Evolutionary conservation across 1,139 yeast genomes (phyloP).

Genomic region (Pneumocystis jirovecii): DNA sequence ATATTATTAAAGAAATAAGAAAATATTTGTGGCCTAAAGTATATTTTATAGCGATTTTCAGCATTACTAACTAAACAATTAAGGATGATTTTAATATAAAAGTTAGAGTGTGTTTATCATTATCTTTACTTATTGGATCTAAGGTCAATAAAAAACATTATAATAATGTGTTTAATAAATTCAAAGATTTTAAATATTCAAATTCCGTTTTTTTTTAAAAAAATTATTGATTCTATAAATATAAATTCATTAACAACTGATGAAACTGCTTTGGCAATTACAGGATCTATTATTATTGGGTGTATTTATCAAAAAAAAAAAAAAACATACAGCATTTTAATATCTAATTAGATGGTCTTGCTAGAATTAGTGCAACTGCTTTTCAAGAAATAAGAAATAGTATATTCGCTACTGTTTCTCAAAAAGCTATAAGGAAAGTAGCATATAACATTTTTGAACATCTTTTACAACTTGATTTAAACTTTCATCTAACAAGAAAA

Average conservation of each 20-base stretch:
- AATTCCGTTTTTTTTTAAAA: slow-evolving; percentile 87
- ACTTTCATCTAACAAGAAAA: slow-evolving; percentile 79
- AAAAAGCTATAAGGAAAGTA: slow-evolving; percentile 79
- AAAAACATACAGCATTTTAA: slow-evolving; percentile 18
- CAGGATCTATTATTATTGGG: slow-evolving; percentile 65
- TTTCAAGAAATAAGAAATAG: slow-evolving; percentile 94
- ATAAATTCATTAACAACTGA: slow-evolving; percentile 62
- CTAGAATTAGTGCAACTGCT: slow-evolving; percentile 83
- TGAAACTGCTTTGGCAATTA: slow-evolving; percentile 42
- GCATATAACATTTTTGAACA: slow-evolving; percentile 80
- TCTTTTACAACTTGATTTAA: slow-evolving; percentile 66
- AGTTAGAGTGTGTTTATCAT: slow-evolving; percentile 59
- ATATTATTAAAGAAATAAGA: slow-evolving; percentile 8
- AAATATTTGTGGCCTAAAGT: slow-evolving; percentile 73
- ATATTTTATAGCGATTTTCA: background rate
- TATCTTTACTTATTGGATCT: slow-evolving; percentile 57
- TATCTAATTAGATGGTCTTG: slow-evolving; percentile 45
- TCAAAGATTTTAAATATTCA: slow-evolving; percentile 58
- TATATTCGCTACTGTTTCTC: slow-evolving; percentile 88
- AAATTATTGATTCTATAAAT: slow-evolving; percentile 83
- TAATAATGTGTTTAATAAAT: background rate
- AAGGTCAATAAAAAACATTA: slow-evolving; percentile 27
- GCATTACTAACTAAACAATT: background rate
- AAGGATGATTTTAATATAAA: slow-evolving; percentile 54
- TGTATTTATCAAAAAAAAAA: slow-evolving; percentile 2